These are phyloP conservation scores for Verticillium albo-atrum DNA, from an alignment of 2,329 filamentous ascomycete species.

Conservation along the genomic window DNA sequence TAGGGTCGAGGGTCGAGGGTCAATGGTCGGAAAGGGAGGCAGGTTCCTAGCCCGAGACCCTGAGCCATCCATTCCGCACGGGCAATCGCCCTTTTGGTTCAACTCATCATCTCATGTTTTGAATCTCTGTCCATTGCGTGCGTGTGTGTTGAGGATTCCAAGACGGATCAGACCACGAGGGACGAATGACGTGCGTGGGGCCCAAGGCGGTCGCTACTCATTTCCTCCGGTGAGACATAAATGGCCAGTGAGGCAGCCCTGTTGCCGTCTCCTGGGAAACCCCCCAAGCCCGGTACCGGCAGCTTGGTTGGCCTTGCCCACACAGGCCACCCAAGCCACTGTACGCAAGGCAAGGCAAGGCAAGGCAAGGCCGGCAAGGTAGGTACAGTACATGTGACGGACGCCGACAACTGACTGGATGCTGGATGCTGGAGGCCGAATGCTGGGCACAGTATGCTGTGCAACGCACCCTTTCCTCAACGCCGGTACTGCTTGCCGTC, in stretches of 20 bases:
- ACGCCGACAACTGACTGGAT: background rate
- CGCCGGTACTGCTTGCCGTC: background rate
- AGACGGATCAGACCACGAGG: background rate
- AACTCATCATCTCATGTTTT: background rate
- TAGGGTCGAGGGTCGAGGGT: too few relatives aligned
- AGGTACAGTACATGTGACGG: background rate
- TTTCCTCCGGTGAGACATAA: background rate
- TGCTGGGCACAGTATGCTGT: background rate
- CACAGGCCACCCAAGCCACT: background rate
- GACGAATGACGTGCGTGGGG: background rate
- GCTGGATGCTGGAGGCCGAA: background rate
- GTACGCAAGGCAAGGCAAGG: background rate
- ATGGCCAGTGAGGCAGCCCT: background rate
- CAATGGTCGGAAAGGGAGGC: too few relatives aligned
- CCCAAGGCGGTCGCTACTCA: background rate
- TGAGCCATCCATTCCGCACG: background rate
- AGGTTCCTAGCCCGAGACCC: background rate
- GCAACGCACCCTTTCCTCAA: background rate
- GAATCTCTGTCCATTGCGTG: background rate
- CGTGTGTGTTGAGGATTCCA: too few relatives aligned
- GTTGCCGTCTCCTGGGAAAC: too few relatives aligned
- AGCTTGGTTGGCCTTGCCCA: background rate
- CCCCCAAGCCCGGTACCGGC: background rate
- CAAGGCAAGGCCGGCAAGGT: background rate
- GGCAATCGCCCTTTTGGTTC: too few relatives aligned